Base-by-base conservation (phyloP, 371 early-diverging fungal species). In the Mortierella sp. region DNA sequence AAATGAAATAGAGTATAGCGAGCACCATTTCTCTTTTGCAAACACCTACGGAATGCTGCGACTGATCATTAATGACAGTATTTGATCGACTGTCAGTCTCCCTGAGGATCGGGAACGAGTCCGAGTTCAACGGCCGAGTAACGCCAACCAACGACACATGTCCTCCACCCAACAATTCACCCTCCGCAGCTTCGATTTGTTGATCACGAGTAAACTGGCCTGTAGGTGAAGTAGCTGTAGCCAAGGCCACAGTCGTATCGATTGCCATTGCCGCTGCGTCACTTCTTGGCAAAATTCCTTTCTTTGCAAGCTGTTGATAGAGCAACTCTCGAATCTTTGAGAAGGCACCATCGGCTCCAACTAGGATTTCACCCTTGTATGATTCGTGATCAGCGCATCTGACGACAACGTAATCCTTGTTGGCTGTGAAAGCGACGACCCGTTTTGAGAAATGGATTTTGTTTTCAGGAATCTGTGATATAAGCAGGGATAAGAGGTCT, bases 321-420 rank as follows among this genome's bases (percentile, higher is more conserved):
- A 77, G 52, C 4, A 37, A n/a, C 52, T 64, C 55, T 10, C 77
- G 68, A n/a, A 77, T 35, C 2, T 30, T 64, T 6, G 63, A 63
- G 40, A 51, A 68, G 1, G 77, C 69, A 5, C 77, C 77, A 65
- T 77, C 77, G 9, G 72, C 72, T 16, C 77, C 77, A 16, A 77
- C 72, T 14, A 77, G 69, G 37, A 77, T 43, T 4, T 66, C 64
- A 12, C 77, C 77, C 14, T 37, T 37, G 43, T 57, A 77, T 2
- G 32, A 54, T 1, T 72, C 64, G 14, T 72, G 55, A 24, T 77
- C 77, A 16, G 55, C 65, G 47, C 72, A 72, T 20, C 71, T 68
- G 35, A 77, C 37, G 5, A 66, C 55, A 32, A 72, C 77, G 18
- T 54, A 51, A n/a, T 77, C 66, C 57, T 77, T 68, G 39, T 72